Base-by-base conservation (phyloP, 345 rosid species). In the Camelina hispida region DNA sequence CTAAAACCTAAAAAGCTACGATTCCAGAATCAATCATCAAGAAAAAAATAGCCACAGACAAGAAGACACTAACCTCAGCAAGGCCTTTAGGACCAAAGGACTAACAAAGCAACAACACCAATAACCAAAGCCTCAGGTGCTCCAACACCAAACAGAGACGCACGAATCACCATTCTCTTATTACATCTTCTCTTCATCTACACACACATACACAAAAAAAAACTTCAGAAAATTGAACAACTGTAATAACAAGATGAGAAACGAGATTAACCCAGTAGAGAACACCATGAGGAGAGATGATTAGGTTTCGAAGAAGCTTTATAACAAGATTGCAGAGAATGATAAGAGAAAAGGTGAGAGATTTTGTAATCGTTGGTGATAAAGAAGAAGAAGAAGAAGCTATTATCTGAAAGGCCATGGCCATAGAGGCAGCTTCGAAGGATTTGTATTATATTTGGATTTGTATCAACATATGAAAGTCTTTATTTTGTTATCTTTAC, bases 31-130 rank as follows among this genome's bases (percentile, higher is more conserved):
- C 28, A 25, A 30, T 22, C 51, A 57, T 44, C 40, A 35, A 62
- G 18, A 53, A 28, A 28, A 65, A 15, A 1, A 55, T 20, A 20
- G 22, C 22, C 22, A 20, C 22, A 20, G 22, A 20, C 68, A 25
- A 23, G 30, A 25, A 23, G 30, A 46, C 6, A 83, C 86, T 53
- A 56, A 95, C 99, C 97, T 95, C 99, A 62, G 99, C 99, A 44
- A 92, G 90, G 60, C 97, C 99, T 86, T 95, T 95, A 76, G 99
- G 99, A 68, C 99, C 99, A 78, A 95, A 95, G 74, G n/a, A 92
- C 99, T 81, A 95, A 81, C 80, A 95, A 84, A 78, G 97, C 97
- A 72, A 95, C 99, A 61, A 89, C 97, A 22, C 99, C 99, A 84
- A 95, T 92, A 66, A 95, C 97, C 84, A 95, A 56, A 84, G 94